A percentile compares a stretch with the other conserved stretches of the same genome.
Evolutionary conservation across 192 early-diverging fungal genomes (phyloP).

Genomic region (Backusella macrospora): DNA sequence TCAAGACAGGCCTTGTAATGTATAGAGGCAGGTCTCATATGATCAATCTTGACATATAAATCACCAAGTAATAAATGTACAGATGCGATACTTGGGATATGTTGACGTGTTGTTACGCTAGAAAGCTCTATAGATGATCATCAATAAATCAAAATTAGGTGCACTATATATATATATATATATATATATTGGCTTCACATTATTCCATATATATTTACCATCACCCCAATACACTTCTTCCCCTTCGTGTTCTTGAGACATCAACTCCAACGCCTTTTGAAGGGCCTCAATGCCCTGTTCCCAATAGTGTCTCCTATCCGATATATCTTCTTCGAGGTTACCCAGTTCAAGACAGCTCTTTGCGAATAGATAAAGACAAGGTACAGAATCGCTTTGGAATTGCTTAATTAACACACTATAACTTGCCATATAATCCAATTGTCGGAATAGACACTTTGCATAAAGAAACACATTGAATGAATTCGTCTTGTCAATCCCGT

Average conservation of each 20-base stretch:
- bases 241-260: background rate
- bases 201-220: constrained; percentile 13
- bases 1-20: constrained; percentile 24
- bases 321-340: background rate
- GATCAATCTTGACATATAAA: constrained; percentile 26
- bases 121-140: constrained; percentile 19
- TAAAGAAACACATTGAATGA: constrained; percentile 29
- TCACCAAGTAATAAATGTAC: constrained; percentile 28
- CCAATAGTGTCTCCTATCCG: background rate
- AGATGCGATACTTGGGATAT: constrained; percentile 29
- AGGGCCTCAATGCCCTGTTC: background rate
- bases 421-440: constrained; percentile 23
- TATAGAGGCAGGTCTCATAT: constrained; percentile 24
- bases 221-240: constrained; percentile 13
- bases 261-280: background rate
- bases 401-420: constrained; percentile 10
- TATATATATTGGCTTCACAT: background rate
- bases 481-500: constrained; percentile 35
- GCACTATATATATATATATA: background rate
- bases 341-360: constrained; percentile 31
- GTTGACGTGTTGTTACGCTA: constrained; percentile 28
- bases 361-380: constrained; percentile 34
- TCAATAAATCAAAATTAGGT: background rate
- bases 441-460: constrained; percentile 27
- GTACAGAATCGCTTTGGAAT: constrained; percentile 4